Conservation (phyloP, 805 yeast species). For the Vanderwaltozyma verrucispora region DNA sequence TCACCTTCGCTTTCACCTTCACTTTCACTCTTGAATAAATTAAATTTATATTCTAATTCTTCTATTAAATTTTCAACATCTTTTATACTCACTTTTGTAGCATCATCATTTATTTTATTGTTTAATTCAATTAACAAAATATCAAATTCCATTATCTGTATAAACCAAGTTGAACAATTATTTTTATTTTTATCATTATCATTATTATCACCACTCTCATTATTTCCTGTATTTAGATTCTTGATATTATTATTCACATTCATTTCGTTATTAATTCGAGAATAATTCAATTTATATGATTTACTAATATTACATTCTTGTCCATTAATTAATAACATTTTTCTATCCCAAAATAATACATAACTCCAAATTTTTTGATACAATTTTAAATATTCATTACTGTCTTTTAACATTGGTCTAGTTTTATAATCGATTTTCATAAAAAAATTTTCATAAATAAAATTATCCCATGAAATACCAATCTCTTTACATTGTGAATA, state of each 20-base stretch:
- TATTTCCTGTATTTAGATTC: no score
- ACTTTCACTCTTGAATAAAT: no score
- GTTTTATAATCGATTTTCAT: conserved; percentile 12
- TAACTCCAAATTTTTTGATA: conserved; percentile 20
- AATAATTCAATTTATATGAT: conserved; percentile 5
- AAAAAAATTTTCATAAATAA: conserved; percentile 9
- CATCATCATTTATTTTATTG: conserved; percentile 14
- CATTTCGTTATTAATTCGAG: no score
- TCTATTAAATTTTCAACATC: conserved; percentile 4
- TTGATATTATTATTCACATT: no score
- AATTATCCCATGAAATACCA: conserved; percentile 22
- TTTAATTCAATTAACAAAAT: conserved; percentile 9
- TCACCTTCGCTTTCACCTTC: no score
- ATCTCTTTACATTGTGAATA: conserved; percentile 21
- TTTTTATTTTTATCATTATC: no score
- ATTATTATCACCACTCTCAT: no score
- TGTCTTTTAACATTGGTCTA: conserved; percentile 13
- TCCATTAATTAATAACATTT: conserved; percentile 21
- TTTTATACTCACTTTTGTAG: conserved; percentile 12
- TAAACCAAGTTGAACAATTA: conserved; percentile 20
- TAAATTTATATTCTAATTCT: conserved; percentile 1
- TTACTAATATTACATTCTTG: conserved; percentile 21
- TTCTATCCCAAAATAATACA: conserved; percentile 25
- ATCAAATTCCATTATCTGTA: conserved; percentile 12
- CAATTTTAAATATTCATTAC: conserved; percentile 9